These are phyloP conservation scores for Cucumis sativus DNA, from an alignment of 306 rosid genomes.

Conservation along the genomic window DNA sequence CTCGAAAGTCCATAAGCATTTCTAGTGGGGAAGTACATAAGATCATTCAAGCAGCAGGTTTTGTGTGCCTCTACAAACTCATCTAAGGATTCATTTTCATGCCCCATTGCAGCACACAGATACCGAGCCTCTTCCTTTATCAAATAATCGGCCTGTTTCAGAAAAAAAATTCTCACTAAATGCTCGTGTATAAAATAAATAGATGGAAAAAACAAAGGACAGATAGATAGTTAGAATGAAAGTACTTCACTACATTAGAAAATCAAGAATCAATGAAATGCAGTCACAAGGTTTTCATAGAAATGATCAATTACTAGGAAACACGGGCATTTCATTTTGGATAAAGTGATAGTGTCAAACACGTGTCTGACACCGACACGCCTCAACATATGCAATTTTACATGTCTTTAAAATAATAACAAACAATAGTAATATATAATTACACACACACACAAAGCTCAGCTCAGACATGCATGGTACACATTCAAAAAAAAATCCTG, in stretches of 20 bases:
- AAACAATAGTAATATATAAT: no score
- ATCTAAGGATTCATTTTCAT: conserved; percentile 60
- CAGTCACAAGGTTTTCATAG: not conserved
- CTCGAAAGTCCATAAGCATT: conserved; percentile 77
- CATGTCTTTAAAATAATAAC: no score
- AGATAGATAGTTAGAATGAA: not conserved
- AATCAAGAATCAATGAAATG: not conserved
- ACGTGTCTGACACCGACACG: no score
- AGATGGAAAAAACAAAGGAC: not conserved
- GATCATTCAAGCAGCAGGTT: conserved; percentile 69
- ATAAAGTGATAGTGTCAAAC: no score
- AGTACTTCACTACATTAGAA: not conserved
- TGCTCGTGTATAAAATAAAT: not conserved
- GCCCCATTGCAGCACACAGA: conserved; percentile 80
- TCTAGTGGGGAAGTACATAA: conserved; percentile 72
- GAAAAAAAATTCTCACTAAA: conserved; percentile 10
- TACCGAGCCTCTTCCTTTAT: conserved; percentile 59
- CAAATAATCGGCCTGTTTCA: conserved; percentile 56
- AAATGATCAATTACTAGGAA: not conserved
- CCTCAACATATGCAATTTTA: no score
- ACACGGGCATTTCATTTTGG: no score
- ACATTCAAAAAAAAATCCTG: no score
- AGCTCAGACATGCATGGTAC: no score
- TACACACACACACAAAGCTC: no score
- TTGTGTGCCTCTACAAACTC: conserved; percentile 87